Percentiles rank a stretch among this genome's conserved stretches.
Evolutionary conservation across 148 eudicot species (phyloP).

Genomic region (Limonium bicolor): DNA sequence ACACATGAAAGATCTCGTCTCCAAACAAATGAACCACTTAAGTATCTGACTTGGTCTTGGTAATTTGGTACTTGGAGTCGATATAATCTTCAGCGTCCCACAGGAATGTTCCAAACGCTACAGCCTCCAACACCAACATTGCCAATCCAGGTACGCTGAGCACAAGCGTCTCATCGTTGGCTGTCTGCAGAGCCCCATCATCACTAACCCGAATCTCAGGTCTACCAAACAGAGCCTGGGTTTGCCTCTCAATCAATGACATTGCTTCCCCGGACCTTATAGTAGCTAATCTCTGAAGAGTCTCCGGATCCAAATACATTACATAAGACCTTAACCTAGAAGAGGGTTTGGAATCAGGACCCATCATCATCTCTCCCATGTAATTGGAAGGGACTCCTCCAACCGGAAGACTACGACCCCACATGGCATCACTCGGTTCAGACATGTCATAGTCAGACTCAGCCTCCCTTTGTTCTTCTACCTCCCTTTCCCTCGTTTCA

Average conservation of each 20-base stretch:
- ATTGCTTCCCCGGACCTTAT: slow-evolving; percentile 82
- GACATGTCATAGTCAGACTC: slow-evolving; percentile 14
- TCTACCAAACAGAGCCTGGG: slow-evolving; percentile 86
- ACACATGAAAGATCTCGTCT: too few species aligned
- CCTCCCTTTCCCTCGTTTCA: slow-evolving; percentile 31
- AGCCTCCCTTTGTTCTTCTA: too few species aligned
- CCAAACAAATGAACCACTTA: too few species aligned
- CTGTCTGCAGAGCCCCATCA: slow-evolving; percentile 49
- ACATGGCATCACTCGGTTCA: slow-evolving; percentile 46
- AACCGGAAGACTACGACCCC: slow-evolving; percentile 65
- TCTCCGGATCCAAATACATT: slow-evolving; percentile 84
- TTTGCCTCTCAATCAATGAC: slow-evolving; percentile 83
- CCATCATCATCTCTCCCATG: slow-evolving; percentile 13
- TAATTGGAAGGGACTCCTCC: slow-evolving; percentile 46
- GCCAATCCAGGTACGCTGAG: slow-evolving; percentile 51
- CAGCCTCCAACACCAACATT: slow-evolving; percentile 81
- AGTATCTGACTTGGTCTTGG: slow-evolving; percentile 35
- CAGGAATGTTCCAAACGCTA: slow-evolving; percentile 83
- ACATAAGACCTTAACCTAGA: slow-evolving; percentile 70
- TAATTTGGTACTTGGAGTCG: slow-evolving; percentile 59
- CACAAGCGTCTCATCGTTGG: slow-evolving; percentile 39
- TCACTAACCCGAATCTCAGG: slow-evolving; percentile 60
- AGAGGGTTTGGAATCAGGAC: slow-evolving; percentile 23
- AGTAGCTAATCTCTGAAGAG: slow-evolving; percentile 83
- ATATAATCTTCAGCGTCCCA: slow-evolving; percentile 90